These are phyloP conservation scores for Colletotrichum aenigma DNA, from an alignment of 2,329 filamentous ascomycete genomes.

Conservation along the genomic window DNA sequence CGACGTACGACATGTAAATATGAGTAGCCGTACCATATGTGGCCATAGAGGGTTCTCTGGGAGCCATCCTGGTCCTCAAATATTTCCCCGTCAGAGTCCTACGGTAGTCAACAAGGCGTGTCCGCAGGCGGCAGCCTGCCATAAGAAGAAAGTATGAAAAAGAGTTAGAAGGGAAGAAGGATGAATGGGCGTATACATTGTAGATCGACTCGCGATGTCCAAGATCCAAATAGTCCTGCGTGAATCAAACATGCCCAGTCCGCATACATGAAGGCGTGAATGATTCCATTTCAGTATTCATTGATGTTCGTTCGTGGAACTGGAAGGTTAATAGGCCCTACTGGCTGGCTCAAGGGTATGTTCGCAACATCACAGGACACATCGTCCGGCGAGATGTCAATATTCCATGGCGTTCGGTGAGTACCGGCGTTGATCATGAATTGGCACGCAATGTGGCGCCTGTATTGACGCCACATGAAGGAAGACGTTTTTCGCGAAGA, in stretches of 20 bases:
- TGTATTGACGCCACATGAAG: neutral
- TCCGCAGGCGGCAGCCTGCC: too few relatives aligned
- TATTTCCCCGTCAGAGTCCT: too few relatives aligned
- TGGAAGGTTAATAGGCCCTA: neutral
- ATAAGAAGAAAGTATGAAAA: too few relatives aligned
- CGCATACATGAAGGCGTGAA: neutral
- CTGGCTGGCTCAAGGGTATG: neutral
- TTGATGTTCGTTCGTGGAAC: neutral
- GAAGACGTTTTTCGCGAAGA: neutral
- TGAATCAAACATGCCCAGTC: neutral
- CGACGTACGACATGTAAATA: neutral
- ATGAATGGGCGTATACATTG: neutral
- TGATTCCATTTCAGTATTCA: neutral
- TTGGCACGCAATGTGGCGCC: neutral
- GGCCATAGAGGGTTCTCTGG: too few relatives aligned
- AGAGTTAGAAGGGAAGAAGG: neutral
- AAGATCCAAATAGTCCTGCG: neutral
- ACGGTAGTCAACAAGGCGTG: too few relatives aligned
- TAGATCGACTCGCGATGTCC: neutral
- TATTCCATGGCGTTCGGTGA: neutral
- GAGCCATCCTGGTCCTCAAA: too few relatives aligned
- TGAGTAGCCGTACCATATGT: too few relatives aligned
- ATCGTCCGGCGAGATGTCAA: neutral
- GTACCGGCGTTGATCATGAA: neutral
- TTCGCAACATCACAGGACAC: neutral